phyloP scores from a whole-genome alignment of 2,329 filamentous ascomycete species.

The Colletotrichum sp. region DNA sequence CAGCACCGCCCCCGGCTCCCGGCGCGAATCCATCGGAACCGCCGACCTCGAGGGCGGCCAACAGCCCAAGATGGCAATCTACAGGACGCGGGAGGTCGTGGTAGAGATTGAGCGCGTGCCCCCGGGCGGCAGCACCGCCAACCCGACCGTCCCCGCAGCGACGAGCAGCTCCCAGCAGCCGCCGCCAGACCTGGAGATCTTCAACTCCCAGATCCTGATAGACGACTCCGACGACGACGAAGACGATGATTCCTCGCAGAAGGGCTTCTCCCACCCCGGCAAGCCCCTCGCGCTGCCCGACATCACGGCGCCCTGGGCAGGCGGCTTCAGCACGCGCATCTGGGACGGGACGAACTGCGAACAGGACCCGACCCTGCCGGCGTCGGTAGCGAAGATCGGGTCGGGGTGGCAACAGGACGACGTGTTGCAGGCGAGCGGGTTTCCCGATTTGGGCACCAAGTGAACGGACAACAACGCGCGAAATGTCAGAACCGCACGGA shows the following conservation, averaged over 20 bases:
- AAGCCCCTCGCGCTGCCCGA: conserved; percentile 7
- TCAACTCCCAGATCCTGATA: neutral
- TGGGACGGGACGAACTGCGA: conserved; percentile 19
- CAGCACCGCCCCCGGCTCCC: neutral
- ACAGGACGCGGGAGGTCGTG: conserved; percentile 6
- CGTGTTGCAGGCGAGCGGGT: neutral
- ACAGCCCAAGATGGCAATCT: conserved; percentile 15
- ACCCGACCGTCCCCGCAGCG: neutral
- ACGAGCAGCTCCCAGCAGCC: neutral
- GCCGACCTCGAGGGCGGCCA: neutral
- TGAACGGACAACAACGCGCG: neutral
- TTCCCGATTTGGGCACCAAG: neutral
- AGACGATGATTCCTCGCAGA: neutral
- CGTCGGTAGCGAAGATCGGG: conserved; percentile 1
- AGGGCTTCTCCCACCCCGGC: neutral
- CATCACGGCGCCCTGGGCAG: conserved; percentile 5
- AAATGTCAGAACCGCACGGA: neutral
- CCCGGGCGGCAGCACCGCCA: neutral
- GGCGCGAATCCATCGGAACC: neutral
- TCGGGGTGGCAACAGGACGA: neutral
- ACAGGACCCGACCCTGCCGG: conserved; percentile 6
- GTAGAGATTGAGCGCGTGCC: conserved; percentile 10
- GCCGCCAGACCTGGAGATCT: neutral
- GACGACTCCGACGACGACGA: neutral
- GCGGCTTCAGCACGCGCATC: conserved; percentile 11